Evolutionary conservation across 1,139 yeast genomes (phyloP).

Genomic region (Citeromyces hawaiiensis): DNA sequence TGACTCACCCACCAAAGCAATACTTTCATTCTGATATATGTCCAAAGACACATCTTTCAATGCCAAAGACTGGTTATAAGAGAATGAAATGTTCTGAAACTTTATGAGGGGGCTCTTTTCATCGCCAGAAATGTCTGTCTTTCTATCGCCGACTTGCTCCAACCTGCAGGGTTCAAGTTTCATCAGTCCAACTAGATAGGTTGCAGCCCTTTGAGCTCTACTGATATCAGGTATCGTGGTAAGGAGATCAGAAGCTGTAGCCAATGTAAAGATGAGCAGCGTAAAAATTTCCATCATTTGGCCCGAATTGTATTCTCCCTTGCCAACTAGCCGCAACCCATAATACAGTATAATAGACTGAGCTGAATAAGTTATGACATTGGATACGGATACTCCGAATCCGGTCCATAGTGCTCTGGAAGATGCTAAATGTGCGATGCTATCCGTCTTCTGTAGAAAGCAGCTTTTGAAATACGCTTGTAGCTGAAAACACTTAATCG

Average conservation of each 20-base stretch:
- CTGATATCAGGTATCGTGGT: constrained; percentile 63
- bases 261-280: constrained; percentile 58
- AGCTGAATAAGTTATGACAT: constrained; percentile 40
- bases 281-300: constrained; percentile 60
- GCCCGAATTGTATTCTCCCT: constrained; percentile 35
- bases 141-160: constrained; percentile 8
- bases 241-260: constrained; percentile 46
- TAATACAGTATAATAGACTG: constrained; percentile 64
- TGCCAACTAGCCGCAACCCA: constrained; percentile 59
- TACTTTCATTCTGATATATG: constrained; percentile 30
- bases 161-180: constrained; percentile 18
- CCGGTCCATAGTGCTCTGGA: constrained; percentile 44
- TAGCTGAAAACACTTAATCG: constrained; percentile 46
- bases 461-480: constrained; percentile 28
- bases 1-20: constrained; percentile 62
- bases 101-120: constrained; percentile 18
- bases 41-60: constrained; percentile 26
- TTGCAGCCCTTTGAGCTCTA: constrained; percentile 64
- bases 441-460: constrained; percentile 19
- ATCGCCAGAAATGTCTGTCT: constrained; percentile 10
- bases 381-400: constrained; percentile 46
- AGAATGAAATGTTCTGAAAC: constrained; percentile 32
- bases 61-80: constrained; percentile 21
- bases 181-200: constrained; percentile 33
- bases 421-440: constrained; percentile 21